Evolutionary conservation across 257 asterid species (phyloP), one percentile per base, ranked within the genome.

Genomic region (Linaria vulgaris): DNA sequence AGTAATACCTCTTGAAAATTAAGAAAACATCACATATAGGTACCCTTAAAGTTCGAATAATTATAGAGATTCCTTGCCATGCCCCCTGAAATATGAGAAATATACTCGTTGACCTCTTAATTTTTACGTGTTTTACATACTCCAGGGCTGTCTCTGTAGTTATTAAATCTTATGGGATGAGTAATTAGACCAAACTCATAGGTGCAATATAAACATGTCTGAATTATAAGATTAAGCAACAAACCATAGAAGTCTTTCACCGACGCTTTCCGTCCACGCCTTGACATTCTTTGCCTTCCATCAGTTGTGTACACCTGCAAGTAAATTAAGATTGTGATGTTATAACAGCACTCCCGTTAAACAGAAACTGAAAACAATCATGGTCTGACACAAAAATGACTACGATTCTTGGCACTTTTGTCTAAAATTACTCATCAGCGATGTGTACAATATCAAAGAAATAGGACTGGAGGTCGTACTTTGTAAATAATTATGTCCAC

Each of bases 221-320:
- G 15, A 27, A 30, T 5, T 41, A 61, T 64, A 22, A 56, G 50
- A 59, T 15, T 22, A 38, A 51, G 41, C n/a, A 25, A 75, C 94
- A 53, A 43, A 91, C 98, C 92, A 37, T 91, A 91, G 69, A 91
- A 91, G 57, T 91, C 97, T 45, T 67, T 74, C 51, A 91, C 53
- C 21, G 94, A 72, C 27, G 97, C 95, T 75, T 78, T 86, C 78
- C 98, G 79, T 76, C 86, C 97, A 45, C 39, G 73, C 45, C 91
- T 68, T 1, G 88, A 77, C 48, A 82, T 69, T 56, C 78, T 86
- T 51, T 87, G 94, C 69, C 87, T 78, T 61, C 91, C 96, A 64
- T 91, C 95, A 4, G 80, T n/a, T n/a, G n/a, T 61, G 71, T 80
- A 80, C 56, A 88, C 95, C 98, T 91, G 79, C 16, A 68, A 56